Conservation (phyloP, 441 rosid species). For the Jatropha podagrica region DNA sequence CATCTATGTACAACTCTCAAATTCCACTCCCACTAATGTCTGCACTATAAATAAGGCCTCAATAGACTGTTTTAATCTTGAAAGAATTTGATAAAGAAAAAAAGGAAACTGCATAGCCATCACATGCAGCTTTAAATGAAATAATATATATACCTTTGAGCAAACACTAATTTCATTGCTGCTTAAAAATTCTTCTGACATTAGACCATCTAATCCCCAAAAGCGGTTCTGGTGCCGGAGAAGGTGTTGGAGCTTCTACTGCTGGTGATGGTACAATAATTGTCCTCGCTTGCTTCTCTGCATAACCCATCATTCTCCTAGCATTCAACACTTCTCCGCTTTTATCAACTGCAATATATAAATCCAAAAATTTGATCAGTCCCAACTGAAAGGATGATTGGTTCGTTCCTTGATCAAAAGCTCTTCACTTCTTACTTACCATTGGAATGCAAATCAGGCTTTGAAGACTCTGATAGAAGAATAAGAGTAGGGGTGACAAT, state of each 20-base stretch:
- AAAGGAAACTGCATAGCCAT: neutral
- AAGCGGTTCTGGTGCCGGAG: constrained; percentile 21
- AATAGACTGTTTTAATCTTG: neutral
- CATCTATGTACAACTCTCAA: neutral
- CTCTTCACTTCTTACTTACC: constrained; percentile 28
- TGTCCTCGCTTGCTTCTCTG: constrained; percentile 26
- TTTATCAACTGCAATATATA: constrained; percentile 27
- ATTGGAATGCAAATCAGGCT: constrained; percentile 26
- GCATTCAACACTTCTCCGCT: constrained; percentile 27
- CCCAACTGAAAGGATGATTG: neutral
- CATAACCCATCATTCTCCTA: constrained; percentile 44
- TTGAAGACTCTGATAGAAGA: constrained; percentile 68
- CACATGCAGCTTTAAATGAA: neutral
- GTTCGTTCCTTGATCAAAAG: neutral
- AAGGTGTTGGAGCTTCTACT: constrained; percentile 26
- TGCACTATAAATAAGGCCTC: neutral
- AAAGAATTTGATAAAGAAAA: constrained; percentile 2
- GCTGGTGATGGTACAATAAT: neutral
- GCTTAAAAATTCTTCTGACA: constrained; percentile 18
- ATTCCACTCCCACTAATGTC: neutral
- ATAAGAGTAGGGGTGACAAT: constrained; percentile 80
- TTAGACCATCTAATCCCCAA: constrained; percentile 2
- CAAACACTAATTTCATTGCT: neutral
- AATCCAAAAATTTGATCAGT: neutral
- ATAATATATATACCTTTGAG: constrained; percentile 4